Evolutionary conservation across 768 basidiomycete species (phyloP).

Genomic region (Pleurotus djamor): DNA sequence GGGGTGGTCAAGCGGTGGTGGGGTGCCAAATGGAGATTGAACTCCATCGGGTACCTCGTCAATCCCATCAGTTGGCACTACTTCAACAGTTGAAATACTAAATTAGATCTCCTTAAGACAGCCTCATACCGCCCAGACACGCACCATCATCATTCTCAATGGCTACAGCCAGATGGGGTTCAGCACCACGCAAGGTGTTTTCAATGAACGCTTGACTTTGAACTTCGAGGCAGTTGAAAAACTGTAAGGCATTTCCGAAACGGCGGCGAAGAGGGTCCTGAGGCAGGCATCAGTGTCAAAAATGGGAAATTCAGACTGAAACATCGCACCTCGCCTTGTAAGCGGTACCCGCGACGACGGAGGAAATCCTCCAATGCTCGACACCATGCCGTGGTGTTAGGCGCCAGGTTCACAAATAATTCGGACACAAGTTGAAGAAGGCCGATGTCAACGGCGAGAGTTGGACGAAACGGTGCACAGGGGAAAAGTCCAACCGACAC

Average conservation of each 20-base stretch:
- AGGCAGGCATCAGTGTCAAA: no score
- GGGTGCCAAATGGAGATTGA: no score
- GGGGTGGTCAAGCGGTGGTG: not conserved
- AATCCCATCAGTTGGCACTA: no score
- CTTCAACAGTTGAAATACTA: no score
- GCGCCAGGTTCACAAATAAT: constrained; percentile 13
- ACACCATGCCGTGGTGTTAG: constrained; percentile 17
- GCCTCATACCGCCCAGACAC: no score
- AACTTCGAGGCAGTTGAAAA: not conserved
- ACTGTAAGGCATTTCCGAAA: not conserved
- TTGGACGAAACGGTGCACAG: constrained; percentile 19
- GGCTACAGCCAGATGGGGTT: no score
- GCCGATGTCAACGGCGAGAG: constrained; percentile 19
- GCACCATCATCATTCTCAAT: no score
- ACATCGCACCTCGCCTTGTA: not conserved
- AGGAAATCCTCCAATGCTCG: constrained; percentile 11
- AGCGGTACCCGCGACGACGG: not conserved
- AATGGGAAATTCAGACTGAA: no score
- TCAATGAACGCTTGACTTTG: no score
- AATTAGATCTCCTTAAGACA: no score
- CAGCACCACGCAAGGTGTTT: no score
- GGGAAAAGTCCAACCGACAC: constrained; percentile 20
- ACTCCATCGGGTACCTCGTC: no score
- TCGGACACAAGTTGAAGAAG: constrained; percentile 16
- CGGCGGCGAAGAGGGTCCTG: not conserved